Percentiles rank a stretch among this genome's conserved stretches.
These are phyloP conservation scores for Rusavskia elegans DNA, from an alignment of 495 filamentous ascomycete genomes.

Conservation along the genomic window DNA sequence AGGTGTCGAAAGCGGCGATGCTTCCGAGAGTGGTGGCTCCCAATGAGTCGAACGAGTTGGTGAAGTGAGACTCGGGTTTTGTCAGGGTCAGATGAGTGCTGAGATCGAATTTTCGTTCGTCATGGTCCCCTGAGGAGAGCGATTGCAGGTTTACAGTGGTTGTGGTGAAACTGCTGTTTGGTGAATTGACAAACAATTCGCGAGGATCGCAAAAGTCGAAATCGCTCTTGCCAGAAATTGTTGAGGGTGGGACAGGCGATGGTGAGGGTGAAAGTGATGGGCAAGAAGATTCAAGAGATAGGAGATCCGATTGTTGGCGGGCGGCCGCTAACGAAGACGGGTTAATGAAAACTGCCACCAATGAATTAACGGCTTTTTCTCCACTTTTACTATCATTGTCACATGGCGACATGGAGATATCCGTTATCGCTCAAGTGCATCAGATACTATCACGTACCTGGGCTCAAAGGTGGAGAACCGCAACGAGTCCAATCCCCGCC, in stretches of 20 bases:
- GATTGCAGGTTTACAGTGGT: slow-evolving; percentile 50
- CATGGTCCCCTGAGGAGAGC: slow-evolving; percentile 53
- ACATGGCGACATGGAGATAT: no score
- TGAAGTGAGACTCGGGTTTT: slow-evolving; percentile 30
- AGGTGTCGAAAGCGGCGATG: slow-evolving; percentile 65
- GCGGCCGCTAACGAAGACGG: slow-evolving; percentile 44
- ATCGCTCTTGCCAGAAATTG: slow-evolving; percentile 46
- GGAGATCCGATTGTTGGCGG: slow-evolving; percentile 51
- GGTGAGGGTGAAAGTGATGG: slow-evolving; percentile 71
- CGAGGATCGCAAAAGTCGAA: slow-evolving; percentile 87
- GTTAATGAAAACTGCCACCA: slow-evolving; percentile 61
- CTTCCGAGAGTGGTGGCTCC: slow-evolving; percentile 35
- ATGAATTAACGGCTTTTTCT: slow-evolving; percentile 10
- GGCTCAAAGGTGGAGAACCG: slow-evolving; percentile 75
- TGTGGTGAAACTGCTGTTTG: slow-evolving; percentile 29
- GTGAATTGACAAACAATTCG: slow-evolving; percentile 65
- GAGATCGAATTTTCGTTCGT: slow-evolving; percentile 59
- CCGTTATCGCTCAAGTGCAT: no score
- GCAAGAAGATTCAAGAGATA: slow-evolving; percentile 50
- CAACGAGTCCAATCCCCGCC: slow-evolving; percentile 60
- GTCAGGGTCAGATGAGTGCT: slow-evolving; percentile 44
- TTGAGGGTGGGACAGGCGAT: slow-evolving; percentile 46
- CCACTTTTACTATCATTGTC: no score
- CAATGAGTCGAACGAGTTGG: slow-evolving; percentile 25
- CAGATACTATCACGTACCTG: slow-evolving; percentile 48